These are phyloP conservation scores for Periconia sp. DNA, from an alignment of 2,329 filamentous ascomycete genomes.

Conservation along the genomic window DNA sequence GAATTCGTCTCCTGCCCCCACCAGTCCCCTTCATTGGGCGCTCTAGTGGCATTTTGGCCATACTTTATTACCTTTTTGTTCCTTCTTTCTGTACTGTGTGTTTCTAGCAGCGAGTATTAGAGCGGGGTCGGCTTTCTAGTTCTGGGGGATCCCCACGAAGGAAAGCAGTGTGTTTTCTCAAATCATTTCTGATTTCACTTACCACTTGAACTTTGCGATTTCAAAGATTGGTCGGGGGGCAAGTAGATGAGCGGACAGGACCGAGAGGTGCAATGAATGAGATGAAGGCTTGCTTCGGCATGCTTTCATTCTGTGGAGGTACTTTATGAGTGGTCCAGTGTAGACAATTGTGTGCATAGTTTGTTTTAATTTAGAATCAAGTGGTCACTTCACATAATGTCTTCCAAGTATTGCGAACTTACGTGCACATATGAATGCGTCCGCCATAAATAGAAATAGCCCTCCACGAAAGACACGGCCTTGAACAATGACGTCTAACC, in stretches of 20 bases:
- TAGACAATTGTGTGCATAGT: conserved; percentile 33
- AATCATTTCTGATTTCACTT: too few relatives aligned
- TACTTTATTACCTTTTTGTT: conserved; percentile 5
- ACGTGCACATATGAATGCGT: too few relatives aligned
- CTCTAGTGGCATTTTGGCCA: conserved; percentile 7
- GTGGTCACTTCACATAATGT: conserved; percentile 20
- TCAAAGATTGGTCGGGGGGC: too few relatives aligned
- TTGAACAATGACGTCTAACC: too few relatives aligned
- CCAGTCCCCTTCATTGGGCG: background rate
- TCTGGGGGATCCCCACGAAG: conserved; percentile 3
- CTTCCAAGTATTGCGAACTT: too few relatives aligned
- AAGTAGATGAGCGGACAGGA: too few relatives aligned
- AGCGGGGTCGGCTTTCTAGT: conserved; percentile 7
- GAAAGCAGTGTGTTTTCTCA: conserved; percentile 4
- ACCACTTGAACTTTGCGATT: too few relatives aligned
- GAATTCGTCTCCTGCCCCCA: conserved; percentile 4
- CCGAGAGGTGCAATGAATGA: conserved; percentile 2
- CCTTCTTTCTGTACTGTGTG: conserved; percentile 17
- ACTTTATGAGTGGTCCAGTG: conserved; percentile 23
- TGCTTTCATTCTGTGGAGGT: conserved; percentile 24
- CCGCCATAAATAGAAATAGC: too few relatives aligned
- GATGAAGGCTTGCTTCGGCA: conserved; percentile 32
- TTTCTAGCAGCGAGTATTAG: conserved; percentile 13
- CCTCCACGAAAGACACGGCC: too few relatives aligned
- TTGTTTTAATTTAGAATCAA: conserved; percentile 36